Conservation (phyloP, 129 eudicot genomes). For the Smallanthus sonchifolius region DNA sequence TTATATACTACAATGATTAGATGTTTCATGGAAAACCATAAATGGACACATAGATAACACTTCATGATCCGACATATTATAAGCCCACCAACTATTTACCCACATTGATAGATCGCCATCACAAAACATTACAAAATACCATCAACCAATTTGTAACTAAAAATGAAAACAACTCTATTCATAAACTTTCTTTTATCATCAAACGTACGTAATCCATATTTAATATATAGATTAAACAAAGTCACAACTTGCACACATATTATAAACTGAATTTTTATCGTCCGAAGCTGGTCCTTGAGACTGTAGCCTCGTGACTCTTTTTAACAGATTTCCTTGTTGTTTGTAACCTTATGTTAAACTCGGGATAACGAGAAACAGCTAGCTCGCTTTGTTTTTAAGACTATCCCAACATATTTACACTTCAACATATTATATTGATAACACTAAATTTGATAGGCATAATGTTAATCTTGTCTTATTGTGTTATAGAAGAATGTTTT, state of each 20-base stretch:
- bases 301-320: not conserved
- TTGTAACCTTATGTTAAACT: not conserved
- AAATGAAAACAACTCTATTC: not conserved
- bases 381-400: no score
- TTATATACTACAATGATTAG: not conserved
- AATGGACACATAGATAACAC: not conserved
- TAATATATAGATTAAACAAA: no score
- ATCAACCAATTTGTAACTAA: not conserved
- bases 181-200: not conserved
- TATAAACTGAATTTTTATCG: no score
- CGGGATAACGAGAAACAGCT: not conserved
- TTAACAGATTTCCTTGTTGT: not conserved
- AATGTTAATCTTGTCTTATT: not conserved
- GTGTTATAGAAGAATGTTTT: not conserved
- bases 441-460: not conserved
- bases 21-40: not conserved
- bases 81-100: not conserved
- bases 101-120: slow-evolving; percentile 4
- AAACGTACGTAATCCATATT: not conserved
- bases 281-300: not conserved
- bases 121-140: not conserved
- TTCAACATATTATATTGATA: not conserved
- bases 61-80: not conserved
- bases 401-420: no score
- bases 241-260: no score